Percentiles rank a stretch among this genome's conserved stretches.
These are phyloP conservation scores for Lodderomyces orthopsilosis DNA, from an alignment of 1,139 yeast species.

Conservation along the genomic window DNA sequence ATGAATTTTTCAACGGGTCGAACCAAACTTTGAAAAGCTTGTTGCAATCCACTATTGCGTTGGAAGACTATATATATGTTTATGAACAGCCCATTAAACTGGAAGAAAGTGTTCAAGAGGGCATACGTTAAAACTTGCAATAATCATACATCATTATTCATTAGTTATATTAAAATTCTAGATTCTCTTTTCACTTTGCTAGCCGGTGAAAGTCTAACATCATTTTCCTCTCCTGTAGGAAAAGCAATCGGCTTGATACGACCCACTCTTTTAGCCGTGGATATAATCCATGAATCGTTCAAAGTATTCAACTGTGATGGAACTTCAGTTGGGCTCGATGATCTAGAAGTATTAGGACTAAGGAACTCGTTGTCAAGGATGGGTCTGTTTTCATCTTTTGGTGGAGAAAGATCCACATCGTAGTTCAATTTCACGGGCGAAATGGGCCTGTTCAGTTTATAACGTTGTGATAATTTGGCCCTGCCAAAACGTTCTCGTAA, in stretches of 20 bases:
- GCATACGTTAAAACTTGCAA: background rate
- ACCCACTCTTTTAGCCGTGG: constrained; percentile 37
- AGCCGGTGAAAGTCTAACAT: constrained; percentile 35
- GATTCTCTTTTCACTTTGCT: constrained; percentile 5
- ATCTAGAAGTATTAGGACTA: background rate
- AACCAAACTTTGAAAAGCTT: constrained; percentile 17
- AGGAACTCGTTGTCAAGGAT: background rate
- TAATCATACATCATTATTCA: background rate
- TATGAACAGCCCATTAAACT: constrained; percentile 22
- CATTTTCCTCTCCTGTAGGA: constrained; percentile 32
- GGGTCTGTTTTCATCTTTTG: constrained; percentile 4
- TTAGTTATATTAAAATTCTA: constrained; percentile 7
- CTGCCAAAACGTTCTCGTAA: constrained; percentile 33
- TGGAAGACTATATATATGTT: constrained; percentile 27
- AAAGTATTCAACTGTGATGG: background rate
- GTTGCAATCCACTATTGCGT: constrained; percentile 22
- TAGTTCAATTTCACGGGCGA: constrained; percentile 5
- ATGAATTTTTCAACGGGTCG: constrained; percentile 20
- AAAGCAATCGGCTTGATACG: constrained; percentile 40
- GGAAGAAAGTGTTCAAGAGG: background rate
- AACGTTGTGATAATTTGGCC: constrained; percentile 18
- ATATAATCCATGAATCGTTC: constrained; percentile 17
- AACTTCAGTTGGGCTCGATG: background rate
- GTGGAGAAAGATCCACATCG: constrained; percentile 15
- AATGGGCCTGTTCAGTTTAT: background rate